Percentiles rank a stretch among this genome's conserved stretches.
Conservation (phyloP, 768 basidiomycete genomes). For the Amanita phalloides region DNA sequence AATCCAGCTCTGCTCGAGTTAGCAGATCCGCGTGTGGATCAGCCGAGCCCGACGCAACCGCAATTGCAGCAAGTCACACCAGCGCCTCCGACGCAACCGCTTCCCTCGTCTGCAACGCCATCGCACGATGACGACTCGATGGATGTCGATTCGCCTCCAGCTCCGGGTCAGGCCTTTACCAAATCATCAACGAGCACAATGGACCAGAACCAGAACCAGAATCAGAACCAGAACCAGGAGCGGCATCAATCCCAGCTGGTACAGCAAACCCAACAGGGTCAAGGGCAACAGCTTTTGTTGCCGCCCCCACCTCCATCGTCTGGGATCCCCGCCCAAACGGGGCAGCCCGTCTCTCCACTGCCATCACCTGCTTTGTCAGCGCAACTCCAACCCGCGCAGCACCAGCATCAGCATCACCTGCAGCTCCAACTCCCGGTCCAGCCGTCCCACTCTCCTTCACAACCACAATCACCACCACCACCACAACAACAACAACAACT, state of each 20-base stretch:
- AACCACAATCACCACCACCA: not conserved
- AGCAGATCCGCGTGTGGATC: not conserved
- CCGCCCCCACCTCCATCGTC: not conserved
- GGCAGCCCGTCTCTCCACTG: not conserved
- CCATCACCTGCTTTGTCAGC: not conserved
- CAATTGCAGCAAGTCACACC: not conserved
- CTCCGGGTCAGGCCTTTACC: not conserved
- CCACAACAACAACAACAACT: too few relatives aligned
- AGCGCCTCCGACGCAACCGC: not conserved
- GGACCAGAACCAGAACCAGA: not conserved
- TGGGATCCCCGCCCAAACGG: not conserved
- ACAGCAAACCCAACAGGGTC: not conserved
- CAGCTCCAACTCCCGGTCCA: not conserved
- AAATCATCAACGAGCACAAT: too few relatives aligned
- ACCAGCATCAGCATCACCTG: not conserved
- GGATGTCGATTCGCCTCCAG: not conserved
- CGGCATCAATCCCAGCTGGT: not conserved
- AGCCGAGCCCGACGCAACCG: not conserved
- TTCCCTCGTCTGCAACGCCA: not conserved
- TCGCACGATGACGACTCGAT: not conserved
- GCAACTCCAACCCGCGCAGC: not conserved
- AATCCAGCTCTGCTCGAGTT: not conserved
- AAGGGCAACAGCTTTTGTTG: not conserved
- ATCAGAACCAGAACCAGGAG: not conserved
- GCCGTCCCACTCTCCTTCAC: not conserved